Evolutionary conservation across 1,284 basidiomycete genomes (phyloP).

Genomic region (Athelia sp.): DNA sequence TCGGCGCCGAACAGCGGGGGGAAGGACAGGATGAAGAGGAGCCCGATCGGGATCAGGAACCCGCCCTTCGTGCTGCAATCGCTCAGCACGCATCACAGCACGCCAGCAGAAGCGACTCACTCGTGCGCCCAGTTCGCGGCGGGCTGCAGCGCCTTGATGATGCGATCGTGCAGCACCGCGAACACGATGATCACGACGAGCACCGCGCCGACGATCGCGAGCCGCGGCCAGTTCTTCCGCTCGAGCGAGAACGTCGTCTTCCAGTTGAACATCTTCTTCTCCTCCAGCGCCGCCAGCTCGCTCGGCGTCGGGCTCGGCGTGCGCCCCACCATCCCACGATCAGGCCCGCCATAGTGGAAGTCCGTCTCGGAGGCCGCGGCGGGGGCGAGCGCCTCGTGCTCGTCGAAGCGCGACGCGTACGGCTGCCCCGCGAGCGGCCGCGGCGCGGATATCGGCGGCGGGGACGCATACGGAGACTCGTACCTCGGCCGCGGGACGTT

Average conservation of each 20-base stretch:
- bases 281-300: constrained; percentile 27
- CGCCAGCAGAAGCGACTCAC: constrained; percentile 20
- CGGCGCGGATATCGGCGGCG: too few relatives aligned
- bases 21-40: constrained; percentile 31
- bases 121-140: constrained; percentile 44
- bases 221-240: constrained; percentile 45
- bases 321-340: too few relatives aligned
- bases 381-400: too few relatives aligned
- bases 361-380: too few relatives aligned
- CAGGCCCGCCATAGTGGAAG: too few relatives aligned
- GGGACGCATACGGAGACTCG: too few relatives aligned
- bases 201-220: constrained; percentile 33
- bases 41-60: constrained; percentile 44
- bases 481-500: too few relatives aligned
- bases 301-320: constrained; percentile 38
- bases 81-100: background rate
- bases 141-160: constrained; percentile 54
- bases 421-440: too few relatives aligned
- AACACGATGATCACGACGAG: constrained; percentile 41
- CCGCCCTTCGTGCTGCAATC: constrained; percentile 26
- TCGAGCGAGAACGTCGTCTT: constrained; percentile 24
- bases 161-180: constrained; percentile 50
- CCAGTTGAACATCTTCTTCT: constrained; percentile 38
- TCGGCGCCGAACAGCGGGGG: constrained; percentile 47
- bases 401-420: too few relatives aligned